Conservation (phyloP, 495 filamentous ascomycete species). For the Neurospora tetraspora region DNA sequence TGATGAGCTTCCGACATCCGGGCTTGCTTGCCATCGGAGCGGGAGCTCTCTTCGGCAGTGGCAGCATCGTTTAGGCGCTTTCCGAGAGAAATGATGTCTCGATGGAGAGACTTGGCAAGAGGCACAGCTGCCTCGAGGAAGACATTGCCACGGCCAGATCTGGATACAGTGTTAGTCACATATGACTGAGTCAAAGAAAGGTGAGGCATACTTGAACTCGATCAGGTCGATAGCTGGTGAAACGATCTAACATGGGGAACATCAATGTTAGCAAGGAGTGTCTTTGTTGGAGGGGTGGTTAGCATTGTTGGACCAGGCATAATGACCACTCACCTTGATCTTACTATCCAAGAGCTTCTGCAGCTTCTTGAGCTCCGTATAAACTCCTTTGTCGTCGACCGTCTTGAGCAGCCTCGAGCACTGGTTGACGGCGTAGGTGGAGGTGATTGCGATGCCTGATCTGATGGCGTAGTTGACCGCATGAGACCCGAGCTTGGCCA, state of each 20-base stretch:
- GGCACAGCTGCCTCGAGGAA: slow-evolving; percentile 82
- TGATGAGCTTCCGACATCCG: slow-evolving; percentile 25
- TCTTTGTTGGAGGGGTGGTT: background rate
- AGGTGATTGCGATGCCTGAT: slow-evolving; percentile 84
- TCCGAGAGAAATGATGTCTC: slow-evolving; percentile 79
- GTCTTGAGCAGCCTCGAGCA: slow-evolving; percentile 66
- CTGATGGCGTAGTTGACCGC: slow-evolving; percentile 87
- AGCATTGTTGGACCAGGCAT: background rate
- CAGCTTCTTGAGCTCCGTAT: slow-evolving; percentile 56
- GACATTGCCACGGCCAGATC: slow-evolving; percentile 88
- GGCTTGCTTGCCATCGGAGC: slow-evolving; percentile 33
- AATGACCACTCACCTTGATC: slow-evolving; percentile 52
- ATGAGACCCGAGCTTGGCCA: slow-evolving; percentile 57
- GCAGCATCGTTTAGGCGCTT: slow-evolving; percentile 63
- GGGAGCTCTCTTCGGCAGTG: slow-evolving; percentile 51
- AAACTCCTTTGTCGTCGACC: slow-evolving; percentile 54
- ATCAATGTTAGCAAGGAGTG: background rate
- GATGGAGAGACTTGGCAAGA: slow-evolving; percentile 76
- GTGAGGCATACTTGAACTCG: slow-evolving; percentile 59
- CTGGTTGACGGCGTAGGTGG: slow-evolving; percentile 73
- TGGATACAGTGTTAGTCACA: slow-evolving; percentile 17
- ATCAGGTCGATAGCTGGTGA: slow-evolving; percentile 91
- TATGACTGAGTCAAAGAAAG: slow-evolving; percentile 1
- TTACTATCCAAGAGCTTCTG: slow-evolving; percentile 74
- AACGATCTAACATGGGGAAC: slow-evolving; percentile 62